Evolutionary conservation across 495 filamentous ascomycete genomes (phyloP).

Genomic region (Tuber magnatum): DNA sequence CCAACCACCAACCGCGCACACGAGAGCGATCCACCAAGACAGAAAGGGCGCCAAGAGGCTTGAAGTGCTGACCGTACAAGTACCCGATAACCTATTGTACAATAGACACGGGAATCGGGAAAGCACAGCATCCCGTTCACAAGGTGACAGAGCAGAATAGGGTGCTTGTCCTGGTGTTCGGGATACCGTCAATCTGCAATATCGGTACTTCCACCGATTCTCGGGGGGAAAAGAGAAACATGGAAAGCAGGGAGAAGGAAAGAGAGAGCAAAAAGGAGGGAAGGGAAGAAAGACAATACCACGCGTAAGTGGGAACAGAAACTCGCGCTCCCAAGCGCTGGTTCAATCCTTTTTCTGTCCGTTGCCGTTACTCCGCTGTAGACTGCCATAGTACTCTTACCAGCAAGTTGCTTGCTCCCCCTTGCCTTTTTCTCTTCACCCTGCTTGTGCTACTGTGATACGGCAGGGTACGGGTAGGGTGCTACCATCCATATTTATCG

Average conservation of each 20-base stretch:
- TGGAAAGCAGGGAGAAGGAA: background rate
- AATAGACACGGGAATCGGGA: background rate
- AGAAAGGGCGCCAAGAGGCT: background rate
- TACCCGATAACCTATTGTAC: background rate
- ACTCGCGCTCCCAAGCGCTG: background rate
- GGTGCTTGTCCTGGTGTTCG: background rate
- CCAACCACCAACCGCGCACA: background rate
- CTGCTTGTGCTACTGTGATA: background rate
- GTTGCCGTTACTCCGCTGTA: background rate
- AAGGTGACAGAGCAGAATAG: background rate
- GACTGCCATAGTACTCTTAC: too few relatives aligned
- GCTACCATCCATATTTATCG: background rate
- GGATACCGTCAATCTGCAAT: background rate
- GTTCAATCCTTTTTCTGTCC: background rate
- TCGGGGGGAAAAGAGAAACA: background rate
- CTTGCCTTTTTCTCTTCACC: background rate
- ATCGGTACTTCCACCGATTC: too few relatives aligned
- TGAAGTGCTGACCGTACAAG: background rate
- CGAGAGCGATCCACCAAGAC: background rate
- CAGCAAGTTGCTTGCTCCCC: too few relatives aligned
- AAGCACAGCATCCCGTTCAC: background rate
- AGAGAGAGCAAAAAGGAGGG: background rate
- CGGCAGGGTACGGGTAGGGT: background rate
- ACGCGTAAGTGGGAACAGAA: background rate
- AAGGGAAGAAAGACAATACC: background rate